Evolutionary conservation across 257 asterid genomes (phyloP), one percentile per base, ranked within the genome.

Genomic region (Craterostigma plantagineum): DNA sequence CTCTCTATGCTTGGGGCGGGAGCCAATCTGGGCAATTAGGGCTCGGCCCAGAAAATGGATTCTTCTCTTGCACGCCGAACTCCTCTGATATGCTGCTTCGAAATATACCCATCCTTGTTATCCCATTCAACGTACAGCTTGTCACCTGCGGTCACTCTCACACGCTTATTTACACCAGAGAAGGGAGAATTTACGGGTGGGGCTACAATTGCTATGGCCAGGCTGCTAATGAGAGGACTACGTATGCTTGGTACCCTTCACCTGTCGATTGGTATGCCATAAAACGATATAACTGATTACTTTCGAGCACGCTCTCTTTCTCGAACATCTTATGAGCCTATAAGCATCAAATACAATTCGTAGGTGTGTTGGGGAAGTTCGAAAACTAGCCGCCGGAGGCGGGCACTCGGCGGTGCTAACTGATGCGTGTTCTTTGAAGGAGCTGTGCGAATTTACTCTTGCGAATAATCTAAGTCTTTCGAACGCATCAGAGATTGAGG

Each of bases 181-280:
- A 90, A 55, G 99, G 95, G 53, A 71, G 95, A 64, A 83, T 90
- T 45, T 76, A 69, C 18, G 95, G 99, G 42, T 90, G 95, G 94
- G 99, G 99, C 52, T 90, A 90, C 69, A 90, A 90, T 58, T 60
- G 75, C 75, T 90, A 90, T 27, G 95, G 99, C 18, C 99, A 90
- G 65, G 99, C 99, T 0, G 94, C 99, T 33, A 83, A 90, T 48
- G 87, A 65, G 70, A 90, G 80, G 61, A 70, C 87, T 4, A 79
- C 91, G 0, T 90, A 83, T 48, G 91, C 99, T 6, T 83, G 95
- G 95, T 83, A 69, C 64, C 95, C 99, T 18, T 83, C 99, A 27
- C 95, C 95, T 0, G 76, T 83, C 54, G 99, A 90, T 59, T 90
- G 99, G 99, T 90, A 79, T 14, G 83, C 23, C 45, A 38, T 34